Percentiles rank a stretch among this genome's conserved stretches.
phyloP scores from a whole-genome alignment of 2,329 filamentous ascomycete species.

The Sporothrix pallida region DNA sequence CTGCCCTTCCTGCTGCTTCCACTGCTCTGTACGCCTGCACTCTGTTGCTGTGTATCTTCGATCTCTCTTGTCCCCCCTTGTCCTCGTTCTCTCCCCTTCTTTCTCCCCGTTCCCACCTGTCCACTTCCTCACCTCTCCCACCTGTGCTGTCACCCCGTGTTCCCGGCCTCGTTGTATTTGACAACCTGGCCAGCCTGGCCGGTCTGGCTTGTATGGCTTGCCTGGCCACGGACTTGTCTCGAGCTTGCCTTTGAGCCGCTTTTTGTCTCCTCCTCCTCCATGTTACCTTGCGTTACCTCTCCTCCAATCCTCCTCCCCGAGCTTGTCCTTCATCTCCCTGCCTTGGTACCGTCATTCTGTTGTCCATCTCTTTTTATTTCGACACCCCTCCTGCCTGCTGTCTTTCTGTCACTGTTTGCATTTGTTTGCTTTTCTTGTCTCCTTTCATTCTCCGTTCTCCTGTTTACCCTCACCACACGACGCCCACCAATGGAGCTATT shows the following conservation, averaged over 20 bases:
- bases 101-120: neutral
- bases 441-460: too few species aligned
- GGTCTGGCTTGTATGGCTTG: neutral
- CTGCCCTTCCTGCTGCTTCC: neutral
- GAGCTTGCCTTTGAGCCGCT: constrained; percentile 23
- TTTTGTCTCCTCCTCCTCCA: neutral
- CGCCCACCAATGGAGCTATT: neutral
- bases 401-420: neutral
- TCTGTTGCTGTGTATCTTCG: constrained; percentile 20
- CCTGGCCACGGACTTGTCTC: constrained; percentile 22
- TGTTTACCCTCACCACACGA: neutral
- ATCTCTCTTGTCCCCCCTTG: constrained; percentile 16
- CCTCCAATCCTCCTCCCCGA: neutral
- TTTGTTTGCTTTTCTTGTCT: neutral
- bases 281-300: constrained; percentile 15
- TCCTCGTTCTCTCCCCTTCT: constrained; percentile 6
- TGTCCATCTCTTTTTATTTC: constrained; percentile 1
- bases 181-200: neutral
- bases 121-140: neutral
- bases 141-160: constrained; percentile 6
- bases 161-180: constrained; percentile 14
- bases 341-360: neutral
- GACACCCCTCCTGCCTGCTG: neutral
- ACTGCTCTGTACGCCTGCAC: neutral
- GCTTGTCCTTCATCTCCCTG: constrained; percentile 5